These are phyloP conservation scores for Colletotrichum acutatum DNA, from an alignment of 2,329 filamentous ascomycete genomes.

Conservation along the genomic window DNA sequence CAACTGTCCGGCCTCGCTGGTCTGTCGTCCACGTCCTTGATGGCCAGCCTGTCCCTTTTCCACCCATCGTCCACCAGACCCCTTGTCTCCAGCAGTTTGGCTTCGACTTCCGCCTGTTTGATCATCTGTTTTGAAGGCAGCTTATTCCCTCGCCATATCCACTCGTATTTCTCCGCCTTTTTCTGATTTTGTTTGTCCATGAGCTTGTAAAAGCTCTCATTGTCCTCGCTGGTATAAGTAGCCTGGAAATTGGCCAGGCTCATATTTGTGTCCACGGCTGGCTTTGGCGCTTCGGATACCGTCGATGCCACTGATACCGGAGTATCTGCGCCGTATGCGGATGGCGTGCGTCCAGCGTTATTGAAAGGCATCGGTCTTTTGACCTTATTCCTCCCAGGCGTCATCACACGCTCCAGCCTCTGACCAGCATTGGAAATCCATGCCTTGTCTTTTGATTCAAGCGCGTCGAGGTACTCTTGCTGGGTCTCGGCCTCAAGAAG, in stretches of 20 bases:
- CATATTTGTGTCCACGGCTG: constrained; percentile 77
- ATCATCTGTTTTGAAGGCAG: constrained; percentile 83
- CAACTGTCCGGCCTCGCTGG: constrained; percentile 83
- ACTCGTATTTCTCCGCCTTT: constrained; percentile 84
- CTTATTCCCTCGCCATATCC: constrained; percentile 91
- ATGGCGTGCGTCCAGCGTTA: constrained; percentile 66
- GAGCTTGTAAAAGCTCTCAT: constrained; percentile 94
- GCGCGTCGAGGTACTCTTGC: constrained; percentile 90
- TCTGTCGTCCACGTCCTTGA: constrained; percentile 75
- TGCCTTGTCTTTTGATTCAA: constrained; percentile 83
- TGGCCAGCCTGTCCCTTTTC: constrained; percentile 67
- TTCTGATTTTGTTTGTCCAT: constrained; percentile 92
- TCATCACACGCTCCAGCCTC: constrained; percentile 82
- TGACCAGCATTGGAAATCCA: constrained; percentile 89
- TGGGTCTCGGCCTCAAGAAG: constrained; percentile 87
- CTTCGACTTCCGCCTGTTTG: constrained; percentile 71
- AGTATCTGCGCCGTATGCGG: constrained; percentile 77
- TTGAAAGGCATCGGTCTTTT: constrained; percentile 42
- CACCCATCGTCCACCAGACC: constrained; percentile 66
- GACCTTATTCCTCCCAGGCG: constrained; percentile 67
- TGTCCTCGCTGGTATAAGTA: constrained; percentile 97
- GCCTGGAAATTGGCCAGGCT: constrained; percentile 87
- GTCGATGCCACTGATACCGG: constrained; percentile 68
- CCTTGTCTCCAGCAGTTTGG: constrained; percentile 58
- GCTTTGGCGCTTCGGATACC: constrained; percentile 50